Base-by-base conservation (phyloP, 192 early-diverging fungal genomes). In the Umbelopsis vinacea region DNA sequence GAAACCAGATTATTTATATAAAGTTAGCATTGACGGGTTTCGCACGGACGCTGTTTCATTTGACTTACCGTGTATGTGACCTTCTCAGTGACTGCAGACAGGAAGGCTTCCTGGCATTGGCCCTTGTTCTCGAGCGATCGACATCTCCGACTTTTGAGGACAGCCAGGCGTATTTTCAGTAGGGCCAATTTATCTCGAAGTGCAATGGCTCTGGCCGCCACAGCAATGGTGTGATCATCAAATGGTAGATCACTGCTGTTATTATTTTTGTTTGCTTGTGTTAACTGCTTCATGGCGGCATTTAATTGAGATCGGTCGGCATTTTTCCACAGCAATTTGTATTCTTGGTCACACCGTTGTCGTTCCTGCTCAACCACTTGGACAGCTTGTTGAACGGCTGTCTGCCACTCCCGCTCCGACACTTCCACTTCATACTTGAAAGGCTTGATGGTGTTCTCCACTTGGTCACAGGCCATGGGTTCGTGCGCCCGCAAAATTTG, bases 371-470 rank as follows among this genome's bases (percentile, higher is more conserved):
- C 91, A 4, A 98, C 66, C 68, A 94, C 75, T 3, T 74, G 73
- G 7, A 88, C 83, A 4, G 96, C 82, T 33, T 93, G 87, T 74
- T 90, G 89, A 69, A 89, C 84, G 6, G 92, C 96, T 66, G 95
- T 93, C 24, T 81, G 79, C 96, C 96, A 98, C 78, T 98, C 96
- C 69, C 88, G 84, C n/a, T 93, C 91, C 24, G 92, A 88, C 46
- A 90, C 88, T 72, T 98, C 96, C 14, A 96, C 92, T 79, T 98
- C 96, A 74, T 94, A 95, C 83, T 98, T 98, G 86, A 91, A 95
- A 23, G 95, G 96, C 83, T 98, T 98, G 81, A 98, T 95, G 4
- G 94, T 96, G 84, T 96, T 98, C 72, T 98, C 96, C 14, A 98
- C 96, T 81, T 96, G 95, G 73, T 96, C 96, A 7, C 94, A 86